These are phyloP conservation scores for Trifolium subterraneum DNA, from an alignment of 306 rosid genomes.

Conservation along the genomic window DNA sequence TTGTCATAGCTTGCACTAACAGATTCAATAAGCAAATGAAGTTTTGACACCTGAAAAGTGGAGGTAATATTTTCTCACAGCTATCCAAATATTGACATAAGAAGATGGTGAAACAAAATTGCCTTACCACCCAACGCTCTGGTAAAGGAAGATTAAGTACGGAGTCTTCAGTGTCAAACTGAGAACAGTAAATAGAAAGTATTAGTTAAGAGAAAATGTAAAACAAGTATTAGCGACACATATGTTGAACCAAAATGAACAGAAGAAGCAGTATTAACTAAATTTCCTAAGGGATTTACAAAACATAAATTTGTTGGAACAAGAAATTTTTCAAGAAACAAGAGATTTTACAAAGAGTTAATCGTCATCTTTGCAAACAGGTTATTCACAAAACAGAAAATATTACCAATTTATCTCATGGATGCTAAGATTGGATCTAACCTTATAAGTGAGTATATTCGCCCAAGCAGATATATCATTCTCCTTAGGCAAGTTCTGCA, in stretches of 20 bases:
- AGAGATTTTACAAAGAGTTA: constrained; percentile 3
- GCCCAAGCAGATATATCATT: constrained; percentile 73
- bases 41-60: constrained; percentile 82
- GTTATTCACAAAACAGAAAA: background rate
- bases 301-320: background rate
- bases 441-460: constrained; percentile 63
- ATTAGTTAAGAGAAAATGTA: constrained; percentile 22
- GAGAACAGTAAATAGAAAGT: constrained; percentile 34
- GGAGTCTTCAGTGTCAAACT: constrained; percentile 75
- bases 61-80: constrained; percentile 34
- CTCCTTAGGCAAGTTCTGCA: constrained; percentile 79
- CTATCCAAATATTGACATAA: constrained; percentile 20
- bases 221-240: constrained; percentile 9
- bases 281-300: background rate
- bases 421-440: constrained; percentile 39
- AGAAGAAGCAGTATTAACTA: constrained; percentile 15
- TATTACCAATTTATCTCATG: background rate
- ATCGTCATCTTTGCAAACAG: constrained; percentile 5
- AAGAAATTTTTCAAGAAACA: background rate
- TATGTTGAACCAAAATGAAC: constrained; percentile 29
- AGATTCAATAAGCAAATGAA: constrained; percentile 78
- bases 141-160: constrained; percentile 75
- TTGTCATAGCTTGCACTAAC: constrained; percentile 85
- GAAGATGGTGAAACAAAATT: constrained; percentile 27
- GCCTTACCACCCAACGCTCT: constrained; percentile 96